Evolutionary conservation across 495 filamentous ascomycete species (phyloP).

Genomic region (Aspergillus conjunctus): DNA sequence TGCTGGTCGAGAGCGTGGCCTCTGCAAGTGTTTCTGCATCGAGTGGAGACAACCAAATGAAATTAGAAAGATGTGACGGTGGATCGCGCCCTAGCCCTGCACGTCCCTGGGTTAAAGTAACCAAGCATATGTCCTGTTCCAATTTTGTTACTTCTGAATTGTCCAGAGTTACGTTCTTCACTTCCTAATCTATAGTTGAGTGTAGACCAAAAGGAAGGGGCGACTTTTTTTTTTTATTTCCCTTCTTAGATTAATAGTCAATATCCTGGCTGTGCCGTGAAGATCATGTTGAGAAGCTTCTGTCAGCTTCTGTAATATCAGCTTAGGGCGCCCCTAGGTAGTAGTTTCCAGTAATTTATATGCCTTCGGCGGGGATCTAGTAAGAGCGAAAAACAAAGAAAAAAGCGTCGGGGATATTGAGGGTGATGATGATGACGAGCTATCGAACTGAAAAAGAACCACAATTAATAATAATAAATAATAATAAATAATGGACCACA

Average conservation of each 20-base stretch:
- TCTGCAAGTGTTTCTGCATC: conserved; percentile 41
- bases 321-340: too few species aligned
- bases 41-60: conserved; percentile 37
- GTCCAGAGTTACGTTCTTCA: neutral
- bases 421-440: conserved; percentile 1
- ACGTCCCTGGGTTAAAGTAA: conserved; percentile 32
- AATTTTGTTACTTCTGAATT: neutral
- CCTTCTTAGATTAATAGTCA: neutral
- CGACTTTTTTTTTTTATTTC: too few species aligned
- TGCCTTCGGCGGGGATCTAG: neutral
- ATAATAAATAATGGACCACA: neutral
- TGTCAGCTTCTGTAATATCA: too few species aligned
- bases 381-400: neutral
- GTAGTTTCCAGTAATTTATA: neutral
- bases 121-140: neutral
- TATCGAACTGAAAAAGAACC: conserved; percentile 8
- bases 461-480: neutral
- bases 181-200: neutral
- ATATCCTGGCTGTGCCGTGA: neutral
- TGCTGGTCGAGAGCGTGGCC: conserved; percentile 48
- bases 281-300: too few species aligned
- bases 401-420: neutral
- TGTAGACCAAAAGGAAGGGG: too few species aligned
- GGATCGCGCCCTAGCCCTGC: conserved; percentile 39
- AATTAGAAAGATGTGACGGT: conserved; percentile 43